phyloP scores from a whole-genome alignment of 805 yeast genomes.

The Tetrapisispora fleetii region DNA sequence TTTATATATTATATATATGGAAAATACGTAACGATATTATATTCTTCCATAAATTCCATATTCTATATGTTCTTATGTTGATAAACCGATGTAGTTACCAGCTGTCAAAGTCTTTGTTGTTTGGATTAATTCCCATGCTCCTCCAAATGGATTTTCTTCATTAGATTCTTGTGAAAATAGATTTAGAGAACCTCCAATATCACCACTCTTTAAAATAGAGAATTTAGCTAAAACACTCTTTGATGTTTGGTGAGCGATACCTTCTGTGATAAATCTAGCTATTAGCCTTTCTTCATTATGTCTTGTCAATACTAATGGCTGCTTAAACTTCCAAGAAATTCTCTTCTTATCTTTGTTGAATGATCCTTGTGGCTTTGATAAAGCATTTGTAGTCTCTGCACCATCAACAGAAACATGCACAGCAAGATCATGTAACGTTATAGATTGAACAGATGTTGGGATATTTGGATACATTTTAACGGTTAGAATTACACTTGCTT shows the following conservation, averaged over 20 bases:
- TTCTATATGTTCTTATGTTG: background rate
- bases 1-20: background rate
- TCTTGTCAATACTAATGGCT: slow-evolving; percentile 32
- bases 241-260: slow-evolving; percentile 56
- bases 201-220: slow-evolving; percentile 27
- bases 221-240: slow-evolving; percentile 68
- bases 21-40: background rate
- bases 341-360: slow-evolving; percentile 80
- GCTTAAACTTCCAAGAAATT: slow-evolving; percentile 70
- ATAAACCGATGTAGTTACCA: slow-evolving; percentile 31
- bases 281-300: slow-evolving; percentile 55
- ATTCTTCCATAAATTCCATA: background rate
- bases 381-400: slow-evolving; percentile 59
- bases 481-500: slow-evolving; percentile 76
- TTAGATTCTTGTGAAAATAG: slow-evolving; percentile 31
- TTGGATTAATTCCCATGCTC: slow-evolving; percentile 28
- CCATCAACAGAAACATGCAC: slow-evolving; percentile 51
- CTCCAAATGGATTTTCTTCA: slow-evolving; percentile 34
- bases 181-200: slow-evolving; percentile 36
- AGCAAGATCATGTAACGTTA: slow-evolving; percentile 29
- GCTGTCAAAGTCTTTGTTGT: slow-evolving; percentile 30
- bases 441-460: slow-evolving; percentile 28
- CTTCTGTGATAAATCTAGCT: slow-evolving; percentile 77
- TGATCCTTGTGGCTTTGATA: slow-evolving; percentile 86
- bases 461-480: slow-evolving; percentile 33